Evolutionary conservation across 805 yeast species (phyloP), one percentile per base, ranked within the genome.

Genomic region (Zygoascus ofunaensis): DNA sequence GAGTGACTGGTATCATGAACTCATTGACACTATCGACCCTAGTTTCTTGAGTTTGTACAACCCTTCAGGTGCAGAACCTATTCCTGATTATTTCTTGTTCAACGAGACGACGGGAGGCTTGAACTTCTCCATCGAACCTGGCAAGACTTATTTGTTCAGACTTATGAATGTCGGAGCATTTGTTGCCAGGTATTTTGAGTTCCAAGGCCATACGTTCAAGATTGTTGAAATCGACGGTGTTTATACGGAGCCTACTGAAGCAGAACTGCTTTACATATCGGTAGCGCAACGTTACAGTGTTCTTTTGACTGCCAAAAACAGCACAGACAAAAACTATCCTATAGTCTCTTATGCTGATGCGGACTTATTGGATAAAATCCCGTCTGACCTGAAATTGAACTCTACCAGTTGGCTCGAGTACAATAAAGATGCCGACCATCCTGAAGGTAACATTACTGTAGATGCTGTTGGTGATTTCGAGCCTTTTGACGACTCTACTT

Each of bases 11-110:
- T 92, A 92, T 68, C 95, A 87, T 61, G 72, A 72, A 38, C 62
- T 64, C 41, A 71, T 80, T 26, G 76, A 64, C 33, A 68, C 82
- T 53, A 66, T 71, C 51, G 53, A 61, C 18, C 67, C 72, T 15
- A 47, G 55, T 32, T 89, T 92, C 68, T 60, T 87, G 70, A 76
- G 68, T 52, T 61, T 80, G 50, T 79, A 72, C 69, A 92, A 92
- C 65, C 98, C 98, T 47, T 86, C 96, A 7, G 98, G 98, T 59
- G 96, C 97, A 37, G 98, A 92, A 68, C 98, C 98, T 42, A 80
- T 92, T 54, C 98, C 98, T 5, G 82, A 84, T 53, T 70, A 74
- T 60, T 64, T 83, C 54, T 72, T 92, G 55, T 70, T 87, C 63
- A 90, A 90, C 68, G 87, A 87, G 60, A 80, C 95, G 10, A 54